These are phyloP conservation scores for Trichopus zeylanicus DNA, from an alignment of 116 monocot species.

Conservation along the genomic window DNA sequence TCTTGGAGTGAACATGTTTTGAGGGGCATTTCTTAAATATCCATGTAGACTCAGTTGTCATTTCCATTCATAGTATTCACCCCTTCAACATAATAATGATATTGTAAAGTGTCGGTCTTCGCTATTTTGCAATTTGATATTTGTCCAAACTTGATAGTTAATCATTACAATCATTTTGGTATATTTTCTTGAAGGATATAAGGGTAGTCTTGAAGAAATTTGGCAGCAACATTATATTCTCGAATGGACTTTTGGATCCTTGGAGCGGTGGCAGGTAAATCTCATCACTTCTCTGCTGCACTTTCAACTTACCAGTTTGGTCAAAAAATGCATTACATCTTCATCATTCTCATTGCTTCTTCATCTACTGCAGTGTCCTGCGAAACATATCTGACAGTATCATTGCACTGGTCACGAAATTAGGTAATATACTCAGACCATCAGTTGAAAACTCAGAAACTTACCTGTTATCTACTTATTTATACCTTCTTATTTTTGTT, in stretches of 20 bases:
- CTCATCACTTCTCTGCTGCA: not conserved
- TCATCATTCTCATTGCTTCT: not conserved
- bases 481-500: not conserved
- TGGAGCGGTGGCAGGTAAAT: slow-evolving; percentile 89
- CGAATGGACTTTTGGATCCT: slow-evolving; percentile 92
- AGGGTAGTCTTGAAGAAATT: slow-evolving; percentile 46
- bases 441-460: not conserved
- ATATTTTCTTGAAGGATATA: slow-evolving; percentile 42
- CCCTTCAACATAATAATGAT: no score
- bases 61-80: no score
- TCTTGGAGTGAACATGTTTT: no score
- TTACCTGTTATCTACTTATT: not conserved
- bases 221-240: slow-evolving; percentile 94
- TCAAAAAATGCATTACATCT: not conserved
- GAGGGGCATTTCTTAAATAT: no score
- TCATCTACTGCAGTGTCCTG: slow-evolving; percentile 47
- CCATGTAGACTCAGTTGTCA: no score
- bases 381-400: slow-evolving; percentile 76
- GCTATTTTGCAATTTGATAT: no score
- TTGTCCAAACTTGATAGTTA: no score
- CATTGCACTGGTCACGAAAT: slow-evolving; percentile 68
- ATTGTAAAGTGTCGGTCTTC: no score
- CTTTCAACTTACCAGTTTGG: not conserved
- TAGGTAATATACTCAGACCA: slow-evolving; percentile 37
- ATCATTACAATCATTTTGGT: not conserved